These are phyloP conservation scores for Vachellia pachyceras DNA, from an alignment of 306 rosid genomes.

Conservation along the genomic window DNA sequence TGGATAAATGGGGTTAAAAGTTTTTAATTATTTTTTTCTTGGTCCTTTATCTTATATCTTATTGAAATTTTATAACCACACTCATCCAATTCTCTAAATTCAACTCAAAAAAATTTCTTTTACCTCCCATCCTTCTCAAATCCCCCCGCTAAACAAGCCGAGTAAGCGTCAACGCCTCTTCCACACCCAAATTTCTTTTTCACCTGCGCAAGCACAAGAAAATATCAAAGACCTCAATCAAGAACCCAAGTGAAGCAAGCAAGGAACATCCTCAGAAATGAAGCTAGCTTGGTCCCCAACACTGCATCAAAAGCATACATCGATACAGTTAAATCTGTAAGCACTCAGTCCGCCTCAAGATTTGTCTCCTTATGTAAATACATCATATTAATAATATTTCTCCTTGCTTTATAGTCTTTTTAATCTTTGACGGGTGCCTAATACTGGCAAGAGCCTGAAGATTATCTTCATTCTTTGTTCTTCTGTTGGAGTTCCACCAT, in stretches of 20 bases:
- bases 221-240: background rate
- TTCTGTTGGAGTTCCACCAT: background rate
- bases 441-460: background rate
- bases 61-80: no score
- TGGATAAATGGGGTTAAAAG: no score
- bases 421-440: background rate
- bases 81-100: no score
- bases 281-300: slow-evolving; percentile 91
- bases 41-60: no score
- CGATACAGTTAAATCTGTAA: slow-evolving; percentile 81
- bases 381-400: background rate
- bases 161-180: slow-evolving; percentile 14
- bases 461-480: background rate
- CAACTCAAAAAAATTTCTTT: no score
- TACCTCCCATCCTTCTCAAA: background rate
- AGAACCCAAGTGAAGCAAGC: background rate
- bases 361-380: slow-evolving; percentile 30
- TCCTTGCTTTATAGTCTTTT: background rate
- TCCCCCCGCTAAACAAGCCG: no score
- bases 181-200: background rate
- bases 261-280: slow-evolving; percentile 44
- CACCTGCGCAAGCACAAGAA: background rate
- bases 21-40: no score
- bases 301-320: slow-evolving; percentile 85
- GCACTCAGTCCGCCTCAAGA: slow-evolving; percentile 2